Percentiles rank a stretch among this genome's conserved stretches.
Conservation (phyloP, 1,284 basidiomycete genomes). For the Leccinum pachyderme region DNA sequence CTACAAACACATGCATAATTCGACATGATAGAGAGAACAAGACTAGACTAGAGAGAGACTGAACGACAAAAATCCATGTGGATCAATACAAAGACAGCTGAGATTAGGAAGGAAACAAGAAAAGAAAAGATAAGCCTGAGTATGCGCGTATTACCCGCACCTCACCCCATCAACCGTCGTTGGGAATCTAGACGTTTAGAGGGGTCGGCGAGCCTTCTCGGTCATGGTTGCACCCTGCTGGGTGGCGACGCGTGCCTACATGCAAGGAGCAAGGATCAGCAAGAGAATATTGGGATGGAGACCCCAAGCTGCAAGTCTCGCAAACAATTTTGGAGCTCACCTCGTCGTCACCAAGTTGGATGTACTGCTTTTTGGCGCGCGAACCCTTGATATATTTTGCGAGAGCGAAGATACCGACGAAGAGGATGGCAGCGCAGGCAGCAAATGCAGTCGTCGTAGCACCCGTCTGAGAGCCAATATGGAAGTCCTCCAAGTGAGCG, state of each 20-base stretch:
- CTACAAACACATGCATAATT: conserved; percentile 22
- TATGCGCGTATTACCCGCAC: conserved; percentile 3
- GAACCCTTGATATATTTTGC: conserved; percentile 43
- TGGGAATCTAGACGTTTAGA: conserved; percentile 13
- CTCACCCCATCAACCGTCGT: background rate
- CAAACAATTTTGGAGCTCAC: conserved; percentile 39
- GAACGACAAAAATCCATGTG: conserved; percentile 17
- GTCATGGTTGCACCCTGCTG: conserved; percentile 27
- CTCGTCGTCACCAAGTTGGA: conserved; percentile 57
- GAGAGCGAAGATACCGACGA: conserved; percentile 44
- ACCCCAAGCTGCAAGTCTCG: conserved; percentile 12
- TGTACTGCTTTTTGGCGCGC: conserved; percentile 45
- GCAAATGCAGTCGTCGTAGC: conserved; percentile 43
- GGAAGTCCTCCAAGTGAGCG: conserved; percentile 32
- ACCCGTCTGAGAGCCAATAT: conserved; percentile 32
- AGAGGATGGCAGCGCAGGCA: conserved; percentile 44
- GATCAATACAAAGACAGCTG: conserved; percentile 24
- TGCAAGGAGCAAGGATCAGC: background rate
- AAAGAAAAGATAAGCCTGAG: conserved; percentile 1
- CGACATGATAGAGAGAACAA: conserved; percentile 6
- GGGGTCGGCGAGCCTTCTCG: conserved; percentile 28
- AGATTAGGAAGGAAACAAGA: conserved; percentile 3
- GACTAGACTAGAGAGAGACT: conserved; percentile 5
- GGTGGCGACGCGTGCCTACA: conserved; percentile 21
- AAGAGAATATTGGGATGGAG: conserved; percentile 6